Conservation (phyloP, 78 protist species). For the Dictyostelium purpureum region DNA sequence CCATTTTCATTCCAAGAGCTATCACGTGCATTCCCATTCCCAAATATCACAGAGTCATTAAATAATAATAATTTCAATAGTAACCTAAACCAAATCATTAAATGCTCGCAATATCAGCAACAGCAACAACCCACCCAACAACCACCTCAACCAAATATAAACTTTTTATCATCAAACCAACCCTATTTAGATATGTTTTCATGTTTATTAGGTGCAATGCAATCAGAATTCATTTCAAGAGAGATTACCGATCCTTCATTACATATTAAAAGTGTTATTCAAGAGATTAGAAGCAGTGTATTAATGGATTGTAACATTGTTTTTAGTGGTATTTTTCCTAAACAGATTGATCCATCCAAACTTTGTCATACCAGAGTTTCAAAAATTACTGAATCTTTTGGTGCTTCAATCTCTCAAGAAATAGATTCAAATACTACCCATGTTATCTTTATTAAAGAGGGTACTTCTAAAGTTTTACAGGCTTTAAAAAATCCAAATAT, state of each 20-base stretch:
- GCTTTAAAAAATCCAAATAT: conserved; percentile 44
- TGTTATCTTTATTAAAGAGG: conserved; percentile 66
- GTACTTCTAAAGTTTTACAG: conserved; percentile 62
- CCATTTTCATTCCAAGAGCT: conserved; percentile 75
- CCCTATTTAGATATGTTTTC: conserved; percentile 63
- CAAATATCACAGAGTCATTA: conserved; percentile 3
- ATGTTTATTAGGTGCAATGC: background rate
- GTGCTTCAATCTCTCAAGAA: conserved; percentile 49
- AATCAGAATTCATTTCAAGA: conserved; percentile 26
- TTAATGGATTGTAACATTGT: conserved; percentile 60
- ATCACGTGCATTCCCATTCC: conserved; percentile 30
- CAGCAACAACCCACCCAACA: background rate
- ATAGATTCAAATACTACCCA: conserved; percentile 55
- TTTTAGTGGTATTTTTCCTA: conserved; percentile 71
- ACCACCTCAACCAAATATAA: background rate
- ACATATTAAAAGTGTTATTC: conserved; percentile 1
- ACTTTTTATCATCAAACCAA: too few relatives aligned
- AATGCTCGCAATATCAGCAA: background rate
- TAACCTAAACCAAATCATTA: background rate
- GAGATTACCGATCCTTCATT: background rate
- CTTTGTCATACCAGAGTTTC: conserved; percentile 22
- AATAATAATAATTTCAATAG: conserved; percentile 8
- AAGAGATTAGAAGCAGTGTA: conserved; percentile 25
- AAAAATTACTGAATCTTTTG: conserved; percentile 62
- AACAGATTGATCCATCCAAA: conserved; percentile 47